These are phyloP conservation scores for Saccharomycopsis sp. DNA, from an alignment of 805 yeast genomes.

Conservation along the genomic window DNA sequence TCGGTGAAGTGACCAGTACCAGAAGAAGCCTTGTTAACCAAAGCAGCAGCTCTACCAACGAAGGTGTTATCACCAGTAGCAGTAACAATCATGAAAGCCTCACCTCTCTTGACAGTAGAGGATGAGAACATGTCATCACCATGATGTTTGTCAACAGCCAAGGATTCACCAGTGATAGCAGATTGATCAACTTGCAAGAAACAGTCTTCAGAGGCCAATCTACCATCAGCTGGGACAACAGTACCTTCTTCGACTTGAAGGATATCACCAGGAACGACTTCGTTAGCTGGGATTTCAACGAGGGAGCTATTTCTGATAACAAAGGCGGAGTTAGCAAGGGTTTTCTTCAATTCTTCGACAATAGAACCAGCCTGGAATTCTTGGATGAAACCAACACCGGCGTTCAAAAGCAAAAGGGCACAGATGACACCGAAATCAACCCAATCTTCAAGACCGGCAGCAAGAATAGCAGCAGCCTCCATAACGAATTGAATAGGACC, in stretches of 20 bases:
- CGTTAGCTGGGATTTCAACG: conserved; percentile 71
- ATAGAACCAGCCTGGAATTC: conserved; percentile 98
- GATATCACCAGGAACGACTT: conserved; percentile 93
- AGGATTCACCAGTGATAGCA: conserved; percentile 95
- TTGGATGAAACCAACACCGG: conserved; percentile 92
- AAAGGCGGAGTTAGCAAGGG: conserved; percentile 83
- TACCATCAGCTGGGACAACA: conserved; percentile 90
- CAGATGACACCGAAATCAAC: conserved; percentile 97
- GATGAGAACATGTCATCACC: conserved; percentile 90
- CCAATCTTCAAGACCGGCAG: conserved; percentile 97
- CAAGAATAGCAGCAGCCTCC: conserved; percentile 94
- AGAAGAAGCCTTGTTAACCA: conserved; percentile 89
- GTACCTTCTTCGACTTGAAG: conserved; percentile 89
- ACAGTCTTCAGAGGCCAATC: conserved; percentile 77
- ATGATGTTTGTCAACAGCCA: conserved; percentile 86
- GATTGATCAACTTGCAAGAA: conserved; percentile 92
- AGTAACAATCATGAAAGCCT: conserved; percentile 87
- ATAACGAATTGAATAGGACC: conserved; percentile 96
- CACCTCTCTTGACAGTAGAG: conserved; percentile 93
- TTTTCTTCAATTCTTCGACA: conserved; percentile 93
- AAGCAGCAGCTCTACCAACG: conserved; percentile 96
- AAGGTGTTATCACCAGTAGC: conserved; percentile 94
- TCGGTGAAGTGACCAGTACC: conserved; percentile 96
- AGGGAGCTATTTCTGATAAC: conserved; percentile 79
- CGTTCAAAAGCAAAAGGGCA: conserved; percentile 80